phyloP scores from a whole-genome alignment of 768 basidiomycete species.

The Chalciporus chontae region DNA sequence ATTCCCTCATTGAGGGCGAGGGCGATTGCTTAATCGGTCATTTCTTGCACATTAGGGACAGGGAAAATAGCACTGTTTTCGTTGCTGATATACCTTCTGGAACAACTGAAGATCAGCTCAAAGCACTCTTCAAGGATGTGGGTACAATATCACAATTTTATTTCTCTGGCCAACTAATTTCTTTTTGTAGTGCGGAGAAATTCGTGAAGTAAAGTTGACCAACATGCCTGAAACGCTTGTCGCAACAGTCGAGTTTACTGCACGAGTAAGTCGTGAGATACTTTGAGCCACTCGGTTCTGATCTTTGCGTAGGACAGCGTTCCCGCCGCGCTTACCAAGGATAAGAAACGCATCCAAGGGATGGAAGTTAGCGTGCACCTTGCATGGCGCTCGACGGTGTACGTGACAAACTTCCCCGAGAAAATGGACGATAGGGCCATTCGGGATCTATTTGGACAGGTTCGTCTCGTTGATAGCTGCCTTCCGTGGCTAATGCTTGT shows the following conservation, averaged over 20 bases:
- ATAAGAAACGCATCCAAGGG: constrained; percentile 81
- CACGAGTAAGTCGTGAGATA: constrained; percentile 36
- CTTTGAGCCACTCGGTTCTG: not conserved
- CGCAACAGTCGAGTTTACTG: constrained; percentile 86
- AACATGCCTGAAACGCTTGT: constrained; percentile 54
- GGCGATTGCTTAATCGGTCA: constrained; percentile 1
- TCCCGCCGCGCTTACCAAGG: constrained; percentile 86
- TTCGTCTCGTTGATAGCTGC: constrained; percentile 29
- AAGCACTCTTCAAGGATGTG: constrained; percentile 81
- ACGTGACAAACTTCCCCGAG: constrained; percentile 95
- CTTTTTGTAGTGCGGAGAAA: constrained; percentile 69
- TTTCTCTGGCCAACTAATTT: constrained; percentile 11
- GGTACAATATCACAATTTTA: constrained; percentile 22
- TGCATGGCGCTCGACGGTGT: constrained; percentile 92
- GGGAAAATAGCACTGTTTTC: constrained; percentile 92
- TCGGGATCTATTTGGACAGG: constrained; percentile 74
- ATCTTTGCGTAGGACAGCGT: constrained; percentile 58
- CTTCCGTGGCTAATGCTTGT: constrained; percentile 3
- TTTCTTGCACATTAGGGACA: constrained; percentile 58
- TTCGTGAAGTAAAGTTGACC: constrained; percentile 84
- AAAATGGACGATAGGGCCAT: constrained; percentile 73
- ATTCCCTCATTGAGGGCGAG: not conserved
- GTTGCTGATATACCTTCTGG: constrained; percentile 64
- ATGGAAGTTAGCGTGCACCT: constrained; percentile 82
- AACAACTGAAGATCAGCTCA: constrained; percentile 64